Base-by-base conservation (phyloP, 2,329 filamentous ascomycete genomes). In the Calonectria fujianensis region DNA sequence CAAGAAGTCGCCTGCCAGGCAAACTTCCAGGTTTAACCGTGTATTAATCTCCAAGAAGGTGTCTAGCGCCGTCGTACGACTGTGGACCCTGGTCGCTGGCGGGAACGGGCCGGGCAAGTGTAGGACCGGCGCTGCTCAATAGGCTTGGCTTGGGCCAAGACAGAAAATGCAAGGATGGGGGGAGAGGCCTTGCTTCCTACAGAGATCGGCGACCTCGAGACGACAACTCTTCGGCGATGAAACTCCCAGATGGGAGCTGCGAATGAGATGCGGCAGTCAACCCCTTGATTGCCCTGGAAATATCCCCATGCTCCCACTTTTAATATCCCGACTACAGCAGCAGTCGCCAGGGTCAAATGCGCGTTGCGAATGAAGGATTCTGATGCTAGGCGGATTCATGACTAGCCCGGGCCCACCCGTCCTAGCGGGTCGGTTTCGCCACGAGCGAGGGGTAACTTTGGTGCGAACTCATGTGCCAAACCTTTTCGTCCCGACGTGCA, bases 21-120 rank as follows among this genome's bases (percentile, higher is more conserved):
- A 48, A n/a, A 48, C 45, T 48, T n/a, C 45, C 45, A 48, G 45
- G 45, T 24, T 48, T 4, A 48, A 24, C 45, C n/a, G n/a, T 24
- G 45, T 11, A 48, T 24, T 48, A 48, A 48, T 48, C 20, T 48
- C 45, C 45, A 24, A 48, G 10, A 48, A 48, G 8, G 45, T 48
- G 45, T 48, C 45, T 48, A 48, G 45, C n/a, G 45, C n/a, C n/a
- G 45, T 48, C 45, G 45, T 48, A 48, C 45, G 45, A 48, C 45
- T 48, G 45, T 48, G 45, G 45, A 48, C 9, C n/a, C 45, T 13
- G 10, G 45, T 48, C 45, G 45, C 4, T 24, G 20, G 20, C n/a
- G 45, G 45, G 45, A 48, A 8, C 41, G 41, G 41, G 41, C 41
- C 41, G 41, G 41, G 3, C 45, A 48, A n/a, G 20, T 48, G 20